Evolutionary conservation across 2,329 filamentous ascomycete species (phyloP), one percentile per base, ranked within the genome.

Genomic region (Colletotrichum plurivorum): DNA sequence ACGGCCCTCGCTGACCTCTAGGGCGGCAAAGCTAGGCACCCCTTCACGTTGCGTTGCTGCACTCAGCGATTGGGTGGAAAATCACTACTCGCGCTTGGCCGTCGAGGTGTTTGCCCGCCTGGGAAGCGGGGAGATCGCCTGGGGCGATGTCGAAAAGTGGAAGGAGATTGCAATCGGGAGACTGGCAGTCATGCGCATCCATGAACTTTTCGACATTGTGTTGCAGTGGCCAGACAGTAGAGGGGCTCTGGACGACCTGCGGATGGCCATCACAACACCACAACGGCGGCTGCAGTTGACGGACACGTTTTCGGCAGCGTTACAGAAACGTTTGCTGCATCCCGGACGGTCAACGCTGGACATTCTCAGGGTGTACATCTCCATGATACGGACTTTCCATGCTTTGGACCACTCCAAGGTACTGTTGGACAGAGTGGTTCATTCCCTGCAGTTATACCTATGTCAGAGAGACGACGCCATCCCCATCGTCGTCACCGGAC

Each of bases 191-290:
- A 83, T 93, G 55, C 87, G 93, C 51, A 93, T 92, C 53, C 84
- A 87, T 8, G 90, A 94, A 75, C 83, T 96, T 10, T 95, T 94
- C 74, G 92, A 95, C 75, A 94, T 95, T 75, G 90, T 94, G 53
- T 85, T 93, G 66, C 85, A 87, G 65, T 96, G 93, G 93, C 92
- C 93, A 4, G 80, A 86, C 43, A 94, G 91, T 72, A 85, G 87
- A 63, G 90, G 91, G 2, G 94, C 91, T 1, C 85, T 96, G 3
- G 88, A 93, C 36, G 94, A 96, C 75, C 87, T 95, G 71, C 87
- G 91, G 70, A 87, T 90, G 62, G 90, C 91, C 53, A 88, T 94
- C 36, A 92, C 89, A 12, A 90, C 91, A 1, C 86, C 92, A 3
- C 87, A 90, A 64, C 87, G 90, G 41, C 91, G 94, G 59, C 83